These are phyloP conservation scores for Taphrina sp. DNA, from an alignment of 1,139 yeast species.

Conservation along the genomic window DNA sequence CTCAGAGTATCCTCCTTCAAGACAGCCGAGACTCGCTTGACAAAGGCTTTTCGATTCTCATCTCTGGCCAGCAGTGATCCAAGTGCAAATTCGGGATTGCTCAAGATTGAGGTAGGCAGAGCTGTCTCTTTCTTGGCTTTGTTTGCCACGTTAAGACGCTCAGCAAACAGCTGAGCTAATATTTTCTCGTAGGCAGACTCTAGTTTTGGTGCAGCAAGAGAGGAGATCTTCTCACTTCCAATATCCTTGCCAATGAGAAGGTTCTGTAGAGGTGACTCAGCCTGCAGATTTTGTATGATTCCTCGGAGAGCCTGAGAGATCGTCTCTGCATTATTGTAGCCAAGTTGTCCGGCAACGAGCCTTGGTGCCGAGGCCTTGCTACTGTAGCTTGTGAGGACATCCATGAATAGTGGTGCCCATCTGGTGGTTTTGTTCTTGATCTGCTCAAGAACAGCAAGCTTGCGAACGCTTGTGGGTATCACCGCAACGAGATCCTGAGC, in stretches of 20 bases:
- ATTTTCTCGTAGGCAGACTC: constrained; percentile 80
- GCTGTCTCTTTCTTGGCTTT: constrained; percentile 41
- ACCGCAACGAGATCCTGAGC: constrained; percentile 52
- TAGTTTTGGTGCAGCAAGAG: constrained; percentile 47
- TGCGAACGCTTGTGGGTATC: constrained; percentile 58
- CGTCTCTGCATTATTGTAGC: constrained; percentile 51
- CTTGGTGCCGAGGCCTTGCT: constrained; percentile 51
- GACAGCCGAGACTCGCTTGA: constrained; percentile 52
- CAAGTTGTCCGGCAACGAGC: constrained; percentile 60
- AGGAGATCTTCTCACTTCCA: constrained; percentile 35
- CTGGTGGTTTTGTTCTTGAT: constrained; percentile 51
- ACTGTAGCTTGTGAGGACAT: constrained; percentile 63
- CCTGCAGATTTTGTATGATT: constrained; percentile 55
- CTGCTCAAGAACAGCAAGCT: constrained; percentile 67
- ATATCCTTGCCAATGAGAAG: constrained; percentile 57
- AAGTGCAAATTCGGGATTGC: constrained; percentile 78
- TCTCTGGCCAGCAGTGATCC: constrained; percentile 67
- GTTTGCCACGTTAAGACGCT: constrained; percentile 60
- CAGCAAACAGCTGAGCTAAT: constrained; percentile 62
- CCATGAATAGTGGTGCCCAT: constrained; percentile 70
- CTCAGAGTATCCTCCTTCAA: constrained; percentile 54
- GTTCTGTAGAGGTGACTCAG: constrained; percentile 61
- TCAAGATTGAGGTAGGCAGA: constrained; percentile 31
- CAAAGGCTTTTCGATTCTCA: constrained; percentile 53
- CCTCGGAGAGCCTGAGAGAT: constrained; percentile 52